Evolutionary conservation across 2,329 filamentous ascomycete genomes (phyloP), one percentile per base, ranked within the genome.

Genomic region (Ascochyta fabae): DNA sequence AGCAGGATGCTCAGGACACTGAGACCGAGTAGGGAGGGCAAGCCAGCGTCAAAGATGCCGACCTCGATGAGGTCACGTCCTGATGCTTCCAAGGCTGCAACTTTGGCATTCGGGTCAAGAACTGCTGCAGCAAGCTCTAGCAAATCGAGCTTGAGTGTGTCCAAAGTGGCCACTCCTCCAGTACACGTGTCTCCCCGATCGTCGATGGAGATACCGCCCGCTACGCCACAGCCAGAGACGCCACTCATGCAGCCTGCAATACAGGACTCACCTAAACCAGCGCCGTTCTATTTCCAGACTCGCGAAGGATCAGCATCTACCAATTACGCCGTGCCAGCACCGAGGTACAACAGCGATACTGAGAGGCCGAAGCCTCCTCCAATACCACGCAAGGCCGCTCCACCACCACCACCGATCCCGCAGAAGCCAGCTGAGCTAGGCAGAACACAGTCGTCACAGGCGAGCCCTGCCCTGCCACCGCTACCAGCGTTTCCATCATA

Each of bases 1-100:
- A 75, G 78, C 26, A 75, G 78, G 10, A 84, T 87, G 83, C 70
- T 86, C 56, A 83, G 80, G 45, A 86, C 84, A 9, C 61, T 86
- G 54, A 77, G 84, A 50, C 76, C 78, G 15, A 72, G 70, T 6
- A 78, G 75, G 46, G 79, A 82, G 39, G 68, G 74, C 41, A 81
- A 78, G 48, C 67, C 75, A 23, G 80, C 80, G 50, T 77, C 80
- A 41, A 78, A 76, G 58, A 78, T 84, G 66, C 69, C 76, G 2
- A 74, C 70, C 19, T 78, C 76, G 19, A 68, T 80, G 48, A 79
- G 74, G 43, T 77, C 78, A 29, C 70, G 77, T 34, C 80, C 82
- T 34, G 82, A 83, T 54, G 85, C 86, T 19, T 84, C 86, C 16
- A 86, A 84, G 64, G 86, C 86, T 3, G 86, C 86, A 2, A 85